Percentiles rank a stretch among this genome's conserved stretches.
These are phyloP conservation scores for Pisolithus marmoratus DNA, from an alignment of 768 basidiomycete genomes.

Conservation along the genomic window DNA sequence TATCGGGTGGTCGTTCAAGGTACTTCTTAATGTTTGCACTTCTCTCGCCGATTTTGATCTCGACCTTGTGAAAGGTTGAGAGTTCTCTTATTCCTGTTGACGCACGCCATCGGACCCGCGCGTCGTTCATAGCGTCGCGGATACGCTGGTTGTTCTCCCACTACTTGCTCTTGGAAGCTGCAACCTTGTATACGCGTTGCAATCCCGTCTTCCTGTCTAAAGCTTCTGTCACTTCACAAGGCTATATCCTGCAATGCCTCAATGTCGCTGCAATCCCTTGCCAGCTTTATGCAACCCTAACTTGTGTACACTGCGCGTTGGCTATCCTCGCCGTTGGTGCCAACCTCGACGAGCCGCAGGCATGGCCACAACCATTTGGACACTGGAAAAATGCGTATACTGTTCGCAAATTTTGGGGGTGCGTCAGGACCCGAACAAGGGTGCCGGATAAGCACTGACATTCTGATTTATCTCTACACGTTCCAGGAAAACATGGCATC, in stretches of 20 bases:
- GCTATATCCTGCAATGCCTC: neutral
- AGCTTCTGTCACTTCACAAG: neutral
- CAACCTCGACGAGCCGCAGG: neutral
- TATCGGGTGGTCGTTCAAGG: conserved; percentile 5
- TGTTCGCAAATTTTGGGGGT: neutral
- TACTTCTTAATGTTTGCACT: neutral
- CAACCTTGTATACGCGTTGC: neutral
- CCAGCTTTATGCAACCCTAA: neutral
- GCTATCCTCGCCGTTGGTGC: neutral
- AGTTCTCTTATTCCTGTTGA: neutral
- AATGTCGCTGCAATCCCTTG: neutral
- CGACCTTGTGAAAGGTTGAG: neutral
- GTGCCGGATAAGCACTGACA: neutral
- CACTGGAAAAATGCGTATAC: neutral
- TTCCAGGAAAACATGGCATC: neutral
- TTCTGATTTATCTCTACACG: neutral
- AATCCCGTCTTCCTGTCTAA: conserved; percentile 2
- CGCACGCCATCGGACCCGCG: neutral
- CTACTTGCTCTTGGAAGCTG: neutral
- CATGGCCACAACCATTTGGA: neutral
- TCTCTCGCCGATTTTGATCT: neutral
- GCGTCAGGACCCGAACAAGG: neutral
- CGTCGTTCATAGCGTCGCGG: neutral
- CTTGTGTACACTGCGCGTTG: neutral
- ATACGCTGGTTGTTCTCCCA: neutral